Percentiles rank a stretch among this genome's conserved stretches.
These are phyloP conservation scores for Kappamyces sp. DNA, from an alignment of 192 early-diverging fungal genomes.

Conservation along the genomic window DNA sequence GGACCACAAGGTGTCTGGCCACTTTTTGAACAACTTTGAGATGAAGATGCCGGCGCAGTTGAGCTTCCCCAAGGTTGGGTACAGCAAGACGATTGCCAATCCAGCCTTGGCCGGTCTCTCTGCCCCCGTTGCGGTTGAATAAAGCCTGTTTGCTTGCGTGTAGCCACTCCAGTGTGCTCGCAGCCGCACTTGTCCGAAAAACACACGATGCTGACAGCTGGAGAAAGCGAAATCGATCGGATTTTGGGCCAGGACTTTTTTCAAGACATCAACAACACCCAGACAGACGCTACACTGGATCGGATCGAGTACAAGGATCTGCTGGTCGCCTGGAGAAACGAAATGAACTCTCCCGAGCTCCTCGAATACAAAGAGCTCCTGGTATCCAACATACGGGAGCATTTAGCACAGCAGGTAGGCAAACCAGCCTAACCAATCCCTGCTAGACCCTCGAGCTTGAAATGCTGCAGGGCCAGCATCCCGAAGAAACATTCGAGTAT, in stretches of 20 bases:
- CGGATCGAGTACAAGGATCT: too few species aligned
- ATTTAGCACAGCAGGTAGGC: conserved; percentile 23
- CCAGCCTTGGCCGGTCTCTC: conserved; percentile 16
- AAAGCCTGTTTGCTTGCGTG: conserved; percentile 10
- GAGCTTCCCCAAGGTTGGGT: conserved; percentile 32
- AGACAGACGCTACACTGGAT: not conserved
- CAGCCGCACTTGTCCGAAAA: conserved; percentile 40
- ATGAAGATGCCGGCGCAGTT: conserved; percentile 39
- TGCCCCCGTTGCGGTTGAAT: conserved; percentile 14
- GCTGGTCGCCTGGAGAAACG: conserved; percentile 14
- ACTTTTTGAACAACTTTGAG: conserved; percentile 30
- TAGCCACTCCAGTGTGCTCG: conserved; percentile 13
- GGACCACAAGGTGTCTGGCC: conserved; percentile 42
- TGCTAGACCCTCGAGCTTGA: not conserved
- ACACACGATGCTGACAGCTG: conserved; percentile 41
- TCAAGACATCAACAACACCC: not conserved
- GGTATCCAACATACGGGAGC: conserved; percentile 30
- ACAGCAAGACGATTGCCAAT: conserved; percentile 28
- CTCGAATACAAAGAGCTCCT: not conserved
- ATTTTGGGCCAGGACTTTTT: not conserved
- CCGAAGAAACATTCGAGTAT: not conserved
- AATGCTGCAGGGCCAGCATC: conserved; percentile 1
- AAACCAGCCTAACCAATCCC: not conserved
- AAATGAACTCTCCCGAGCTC: conserved; percentile 19
- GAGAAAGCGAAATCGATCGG: not conserved